Evolutionary conservation across 805 yeast genomes (phyloP), one percentile per base, ranked within the genome.

Genomic region (Yarrowia alimentaria): DNA sequence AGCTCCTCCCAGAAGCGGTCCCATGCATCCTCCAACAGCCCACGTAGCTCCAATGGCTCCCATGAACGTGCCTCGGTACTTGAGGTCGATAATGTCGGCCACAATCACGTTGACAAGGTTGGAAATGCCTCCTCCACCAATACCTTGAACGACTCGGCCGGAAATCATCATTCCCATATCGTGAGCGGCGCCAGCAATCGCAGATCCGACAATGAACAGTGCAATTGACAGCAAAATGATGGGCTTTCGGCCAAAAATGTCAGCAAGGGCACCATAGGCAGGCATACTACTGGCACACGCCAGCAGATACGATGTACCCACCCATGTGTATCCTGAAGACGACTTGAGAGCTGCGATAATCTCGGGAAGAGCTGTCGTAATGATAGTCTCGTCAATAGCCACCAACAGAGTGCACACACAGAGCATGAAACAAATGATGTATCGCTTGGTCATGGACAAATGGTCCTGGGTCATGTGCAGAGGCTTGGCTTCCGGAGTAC

Each of bases 61-160:
- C 63, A 87, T 95, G 63, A 78, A 85, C 22, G 85, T 64, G 2
- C 93, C 95, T 55, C 96, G 71, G 40, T 82, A 79, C 52, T 91
- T 74, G 55, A 84, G 74, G 3, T 91, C 79, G 24, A 87, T 81
- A 40, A 86, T 71, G 65, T 88, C 96, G 16, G 89, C 79, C 57
- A 84, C 75, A 7, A 88, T 75, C 50, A 88, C 81, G 6, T 93
- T 80, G 13, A 86, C 78, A 59, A 86, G 69, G 0, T 89, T 76
- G 38, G 81, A 81, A 59, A 87, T 76, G 1, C 96, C 95, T 11
- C 95, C 93, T 14, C 94, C 95, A 12, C 96, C 96, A 53, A 84
- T 75, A 18, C 96, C 96, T 25, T 94, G 83, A 38, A 88, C 71
- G 54, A 85, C 81, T 59, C 94, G 72, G 1, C 89, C 90, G 3